Evolutionary conservation across 1,284 basidiomycete genomes (phyloP), one percentile per base, ranked within the genome.

Genomic region (Sphaerobolus stellatus): DNA sequence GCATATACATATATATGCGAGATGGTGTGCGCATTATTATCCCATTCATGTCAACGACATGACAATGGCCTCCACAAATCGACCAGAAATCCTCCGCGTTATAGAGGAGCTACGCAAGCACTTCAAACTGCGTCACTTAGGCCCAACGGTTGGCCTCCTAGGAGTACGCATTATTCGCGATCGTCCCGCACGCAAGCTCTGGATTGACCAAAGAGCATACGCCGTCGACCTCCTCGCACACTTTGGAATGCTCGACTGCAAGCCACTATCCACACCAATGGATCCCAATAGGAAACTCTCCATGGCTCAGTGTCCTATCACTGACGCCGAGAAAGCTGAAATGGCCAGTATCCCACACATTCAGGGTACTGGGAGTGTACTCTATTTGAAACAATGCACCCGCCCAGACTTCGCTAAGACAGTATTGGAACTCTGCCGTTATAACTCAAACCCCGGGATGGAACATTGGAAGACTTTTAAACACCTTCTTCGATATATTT

Each of bases 121-220:
- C 48, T 73, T 74, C 67, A 72, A 74, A 48, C 56, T 75, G 16
- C 56, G 62, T 5, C 67, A 74, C 41, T 54, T 76, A 1, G 72
- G 70, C 54, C 51, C 27, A 27, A 68, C 67, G 1, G 52, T 51
- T 1, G 69, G 58, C 54, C 55, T 77, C 1, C 63, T 77, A 3
- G 71, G 70, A 30, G 66, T 77, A 16, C 63, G 72, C 45, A 65
- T 76, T 25, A 53, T 55, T 9, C 56, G 62, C 5, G 54, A 59
- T 57, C 47, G 54, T 57, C 20, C 52, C 56, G 54, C 56, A 1
- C 57, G 54, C 4, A 57, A 55, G 13, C 56, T 70, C 6, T 46
- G 45, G 14, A 48, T 71, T 36, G 57, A 48, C 9, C 69, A 71
- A 49, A 22, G 11, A 5, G 43, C 52, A 3, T 72, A 71, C 60